These are phyloP conservation scores for Agrocybe praecox DNA, from an alignment of 768 basidiomycete genomes.

Conservation along the genomic window DNA sequence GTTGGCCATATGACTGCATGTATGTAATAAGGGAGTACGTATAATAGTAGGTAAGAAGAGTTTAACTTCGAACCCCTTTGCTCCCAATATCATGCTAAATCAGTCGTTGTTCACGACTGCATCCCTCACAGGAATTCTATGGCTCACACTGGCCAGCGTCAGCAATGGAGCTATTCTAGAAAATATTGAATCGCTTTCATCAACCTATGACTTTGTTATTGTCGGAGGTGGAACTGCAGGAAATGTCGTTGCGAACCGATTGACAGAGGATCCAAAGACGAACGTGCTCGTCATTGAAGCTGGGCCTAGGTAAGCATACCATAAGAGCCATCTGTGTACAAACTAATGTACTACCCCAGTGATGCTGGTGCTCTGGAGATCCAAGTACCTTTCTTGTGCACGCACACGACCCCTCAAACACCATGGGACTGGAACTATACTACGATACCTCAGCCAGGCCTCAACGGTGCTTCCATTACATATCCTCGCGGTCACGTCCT, in stretches of 20 bases:
- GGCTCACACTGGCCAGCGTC: background rate
- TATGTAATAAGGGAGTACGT: no score
- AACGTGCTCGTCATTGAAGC: background rate
- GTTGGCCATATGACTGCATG: no score
- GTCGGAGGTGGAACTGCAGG: conserved; percentile 3
- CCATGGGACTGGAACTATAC: conserved; percentile 34
- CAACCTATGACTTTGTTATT: background rate
- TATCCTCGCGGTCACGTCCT: conserved; percentile 30
- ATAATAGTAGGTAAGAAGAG: no score
- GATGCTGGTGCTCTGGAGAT: conserved; percentile 16
- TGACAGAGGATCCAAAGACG: background rate
- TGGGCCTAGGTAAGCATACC: background rate
- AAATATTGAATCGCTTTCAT: background rate
- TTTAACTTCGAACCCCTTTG: no score
- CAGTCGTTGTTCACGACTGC: no score
- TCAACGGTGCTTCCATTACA: conserved; percentile 21
- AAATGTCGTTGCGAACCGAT: conserved; percentile 1
- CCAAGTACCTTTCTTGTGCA: conserved; percentile 14
- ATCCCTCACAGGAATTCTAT: background rate
- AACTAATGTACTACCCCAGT: background rate
- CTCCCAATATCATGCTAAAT: no score
- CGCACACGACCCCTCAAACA: conserved; percentile 16
- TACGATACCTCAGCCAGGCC: conserved; percentile 21
- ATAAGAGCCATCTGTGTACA: background rate
- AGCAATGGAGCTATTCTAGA: background rate